Conservation (phyloP, 371 early-diverging fungal genomes). For the Entomophthora muscae region DNA sequence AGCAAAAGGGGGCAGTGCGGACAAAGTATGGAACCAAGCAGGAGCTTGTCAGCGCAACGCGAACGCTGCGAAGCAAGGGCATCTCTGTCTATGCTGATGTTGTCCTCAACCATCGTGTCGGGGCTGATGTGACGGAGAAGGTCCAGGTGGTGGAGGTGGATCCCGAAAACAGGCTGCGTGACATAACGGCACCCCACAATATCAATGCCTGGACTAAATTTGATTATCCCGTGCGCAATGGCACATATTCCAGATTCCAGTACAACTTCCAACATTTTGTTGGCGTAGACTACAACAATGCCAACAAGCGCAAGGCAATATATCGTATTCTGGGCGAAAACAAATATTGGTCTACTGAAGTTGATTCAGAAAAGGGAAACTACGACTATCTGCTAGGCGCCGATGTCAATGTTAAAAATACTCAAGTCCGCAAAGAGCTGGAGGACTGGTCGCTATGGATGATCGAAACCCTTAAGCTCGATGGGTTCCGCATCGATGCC, state of each 20-base stretch:
- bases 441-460: constrained; percentile 19
- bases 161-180: constrained; percentile 14
- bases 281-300: constrained; percentile 20
- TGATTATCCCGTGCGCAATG: constrained; percentile 16
- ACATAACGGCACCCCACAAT: constrained; percentile 16
- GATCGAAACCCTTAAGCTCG: constrained; percentile 15
- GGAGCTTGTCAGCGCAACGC: constrained; percentile 15
- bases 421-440: constrained; percentile 18
- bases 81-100: neutral
- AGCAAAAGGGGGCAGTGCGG: constrained; percentile 18
- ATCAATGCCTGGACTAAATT: constrained; percentile 22
- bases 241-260: constrained; percentile 19
- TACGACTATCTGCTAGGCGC: constrained; percentile 22
- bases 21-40: constrained; percentile 22
- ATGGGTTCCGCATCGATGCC: constrained; percentile 24
- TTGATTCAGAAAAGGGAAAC: constrained; percentile 21
- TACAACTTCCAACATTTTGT: constrained; percentile 19
- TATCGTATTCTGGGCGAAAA: constrained; percentile 19
- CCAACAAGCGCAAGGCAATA: constrained; percentile 16
- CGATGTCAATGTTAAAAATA: constrained; percentile 18
- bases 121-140: neutral
- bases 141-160: neutral
- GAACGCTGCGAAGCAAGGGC: constrained; percentile 16
- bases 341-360: constrained; percentile 22
- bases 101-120: neutral